Evolutionary conservation across 768 basidiomycete genomes (phyloP).

Genomic region (Suillus subluteus): DNA sequence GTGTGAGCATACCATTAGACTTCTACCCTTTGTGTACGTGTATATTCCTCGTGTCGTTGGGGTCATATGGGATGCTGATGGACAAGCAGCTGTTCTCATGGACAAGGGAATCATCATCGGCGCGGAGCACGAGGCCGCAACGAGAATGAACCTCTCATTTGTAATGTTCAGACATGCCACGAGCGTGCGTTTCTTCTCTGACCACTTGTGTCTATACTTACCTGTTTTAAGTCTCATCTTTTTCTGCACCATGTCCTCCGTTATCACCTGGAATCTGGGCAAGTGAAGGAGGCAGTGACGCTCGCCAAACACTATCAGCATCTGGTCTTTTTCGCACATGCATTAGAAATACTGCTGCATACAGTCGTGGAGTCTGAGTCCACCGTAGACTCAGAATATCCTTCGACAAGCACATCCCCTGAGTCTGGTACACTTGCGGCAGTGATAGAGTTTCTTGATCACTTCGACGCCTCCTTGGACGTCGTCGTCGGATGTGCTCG

Average conservation of each 20-base stretch:
- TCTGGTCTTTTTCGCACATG: conserved; percentile 92
- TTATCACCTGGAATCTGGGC: conserved; percentile 70
- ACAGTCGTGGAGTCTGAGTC: conserved; percentile 89
- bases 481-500: conserved; percentile 96
- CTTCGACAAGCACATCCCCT: conserved; percentile 17
- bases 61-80: conserved; percentile 10
- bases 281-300: conserved; percentile 75
- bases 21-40: conserved; percentile 92
- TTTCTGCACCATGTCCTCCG: conserved; percentile 92
- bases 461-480: conserved; percentile 89
- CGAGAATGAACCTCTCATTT: conserved; percentile 78
- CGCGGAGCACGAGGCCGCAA: conserved; percentile 84
- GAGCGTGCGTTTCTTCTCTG: conserved; percentile 57
- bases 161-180: conserved; percentile 92
- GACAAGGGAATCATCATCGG: conserved; percentile 99
- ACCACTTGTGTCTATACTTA: conserved; percentile 3
- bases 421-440: conserved; percentile 50
- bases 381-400: conserved; percentile 34
- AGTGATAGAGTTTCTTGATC: conserved; percentile 89
- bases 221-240: conserved; percentile 73
- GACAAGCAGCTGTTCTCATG: conserved; percentile 84
- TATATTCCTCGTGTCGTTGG: background rate
- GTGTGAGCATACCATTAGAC: conserved; percentile 87
- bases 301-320: conserved; percentile 87
- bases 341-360: conserved; percentile 92